phyloP scores from a whole-genome alignment of 1,139 yeast species.

The Sugiyamaella paludigena region DNA sequence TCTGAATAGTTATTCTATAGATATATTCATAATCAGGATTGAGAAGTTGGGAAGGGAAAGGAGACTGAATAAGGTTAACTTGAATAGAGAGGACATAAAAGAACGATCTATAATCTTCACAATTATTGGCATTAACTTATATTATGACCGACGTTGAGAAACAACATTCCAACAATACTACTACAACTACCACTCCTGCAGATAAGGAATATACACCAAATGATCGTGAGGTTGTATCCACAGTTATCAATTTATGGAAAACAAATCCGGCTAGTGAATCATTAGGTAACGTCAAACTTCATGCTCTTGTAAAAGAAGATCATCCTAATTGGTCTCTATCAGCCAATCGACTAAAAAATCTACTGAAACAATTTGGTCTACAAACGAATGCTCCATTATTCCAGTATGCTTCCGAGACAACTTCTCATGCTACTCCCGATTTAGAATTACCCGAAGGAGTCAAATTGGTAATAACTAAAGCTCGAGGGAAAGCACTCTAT shows the following conservation, averaged over 20 bases:
- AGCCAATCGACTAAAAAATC: constrained; percentile 53
- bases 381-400: constrained; percentile 43
- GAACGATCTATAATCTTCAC: background rate
- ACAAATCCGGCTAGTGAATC: constrained; percentile 63
- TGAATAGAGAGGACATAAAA: background rate
- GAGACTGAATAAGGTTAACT: no score
- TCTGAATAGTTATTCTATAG: no score
- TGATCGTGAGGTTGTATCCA: constrained; percentile 62
- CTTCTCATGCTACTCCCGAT: constrained; percentile 52
- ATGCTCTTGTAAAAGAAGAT: constrained; percentile 48
- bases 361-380: constrained; percentile 51
- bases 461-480: constrained; percentile 46
- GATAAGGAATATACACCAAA: constrained; percentile 44
- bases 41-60: no score
- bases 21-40: background rate
- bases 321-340: constrained; percentile 64
- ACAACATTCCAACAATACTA: no score
- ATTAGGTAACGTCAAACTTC: constrained; percentile 55
- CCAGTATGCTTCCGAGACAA: constrained; percentile 44
- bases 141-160: constrained; percentile 1
- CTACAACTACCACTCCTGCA: background rate
- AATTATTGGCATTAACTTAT: background rate
- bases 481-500: constrained; percentile 38
- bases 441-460: constrained; percentile 52
- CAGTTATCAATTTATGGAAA: constrained; percentile 64